These are phyloP conservation scores for Phytophthora citrophthora DNA, from an alignment of 352 stramenopile species.

Conservation along the genomic window DNA sequence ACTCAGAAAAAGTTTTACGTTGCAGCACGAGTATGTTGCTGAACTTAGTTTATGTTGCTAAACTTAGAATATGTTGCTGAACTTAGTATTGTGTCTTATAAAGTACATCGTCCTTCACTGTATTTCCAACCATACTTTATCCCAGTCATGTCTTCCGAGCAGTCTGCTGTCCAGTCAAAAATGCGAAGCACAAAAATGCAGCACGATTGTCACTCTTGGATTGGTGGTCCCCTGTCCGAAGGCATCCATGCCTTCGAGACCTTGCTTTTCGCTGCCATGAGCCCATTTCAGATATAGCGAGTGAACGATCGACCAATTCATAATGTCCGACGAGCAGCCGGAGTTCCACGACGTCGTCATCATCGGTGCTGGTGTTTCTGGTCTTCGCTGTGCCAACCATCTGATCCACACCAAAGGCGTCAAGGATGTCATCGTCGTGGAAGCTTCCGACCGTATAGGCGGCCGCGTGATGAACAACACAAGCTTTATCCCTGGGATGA, in stretches of 20 bases:
- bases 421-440: conserved; percentile 75
- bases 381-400: conserved; percentile 70
- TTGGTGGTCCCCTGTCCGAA: conserved; percentile 25
- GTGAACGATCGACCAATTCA: background rate
- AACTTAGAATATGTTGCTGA: background rate
- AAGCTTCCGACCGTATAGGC: conserved; percentile 68
- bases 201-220: conserved; percentile 22
- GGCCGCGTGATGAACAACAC: conserved; percentile 67
- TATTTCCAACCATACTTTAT: conserved; percentile 11
- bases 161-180: conserved; percentile 39
- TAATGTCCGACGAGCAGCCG: conserved; percentile 21
- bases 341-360: conserved; percentile 73
- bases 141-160: conserved; percentile 8
- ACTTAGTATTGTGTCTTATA: conserved; percentile 23
- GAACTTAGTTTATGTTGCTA: background rate
- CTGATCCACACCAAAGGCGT: conserved; percentile 63
- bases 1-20: no score
- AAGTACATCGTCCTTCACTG: conserved; percentile 10
- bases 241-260: no score
- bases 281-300: conserved; percentile 24
- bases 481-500: conserved; percentile 77
- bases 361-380: conserved; percentile 71
- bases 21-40: background rate
- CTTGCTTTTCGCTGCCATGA: background rate
- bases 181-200: conserved; percentile 28